These are phyloP conservation scores for Acanthamoeba castellanii DNA, from an alignment of 208 protist genomes.

Conservation along the genomic window DNA sequence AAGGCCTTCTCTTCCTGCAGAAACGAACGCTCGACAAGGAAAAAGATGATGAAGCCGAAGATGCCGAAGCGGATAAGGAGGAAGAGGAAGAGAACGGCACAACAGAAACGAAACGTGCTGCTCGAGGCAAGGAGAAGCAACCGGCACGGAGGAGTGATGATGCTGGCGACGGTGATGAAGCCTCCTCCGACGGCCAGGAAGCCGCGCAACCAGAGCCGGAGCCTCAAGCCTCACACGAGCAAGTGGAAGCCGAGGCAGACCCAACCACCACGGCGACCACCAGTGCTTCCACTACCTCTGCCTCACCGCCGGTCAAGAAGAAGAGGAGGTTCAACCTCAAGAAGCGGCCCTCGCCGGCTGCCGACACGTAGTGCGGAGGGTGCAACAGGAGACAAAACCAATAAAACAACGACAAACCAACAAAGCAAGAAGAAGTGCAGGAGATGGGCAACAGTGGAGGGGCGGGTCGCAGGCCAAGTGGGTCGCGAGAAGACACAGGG, in stretches of 20 bases:
- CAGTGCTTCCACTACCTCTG: neutral
- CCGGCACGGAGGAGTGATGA: neutral
- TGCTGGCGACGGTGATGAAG: no score
- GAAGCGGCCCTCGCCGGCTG: neutral
- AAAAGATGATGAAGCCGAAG: neutral
- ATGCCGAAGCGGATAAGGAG: neutral
- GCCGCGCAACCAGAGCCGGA: no score
- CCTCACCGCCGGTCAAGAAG: neutral
- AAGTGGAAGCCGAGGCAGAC: neutral
- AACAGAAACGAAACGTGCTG: neutral
- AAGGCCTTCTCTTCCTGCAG: no score
- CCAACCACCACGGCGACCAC: neutral
- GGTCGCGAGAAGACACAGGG: neutral
- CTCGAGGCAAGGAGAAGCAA: neutral
- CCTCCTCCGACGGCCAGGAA: no score
- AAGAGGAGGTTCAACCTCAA: conserved; percentile 26
- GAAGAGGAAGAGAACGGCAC: neutral
- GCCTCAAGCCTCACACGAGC: neutral
- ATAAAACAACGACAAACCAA: neutral
- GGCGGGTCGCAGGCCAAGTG: neutral
- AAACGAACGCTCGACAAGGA: neutral
- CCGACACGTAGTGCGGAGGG: no score
- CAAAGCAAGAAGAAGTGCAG: neutral
- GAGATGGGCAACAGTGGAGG: neutral
- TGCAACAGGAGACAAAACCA: neutral